These are phyloP conservation scores for Penicillium griseofulvum DNA, from an alignment of 2,329 filamentous ascomycete species.

Conservation along the genomic window DNA sequence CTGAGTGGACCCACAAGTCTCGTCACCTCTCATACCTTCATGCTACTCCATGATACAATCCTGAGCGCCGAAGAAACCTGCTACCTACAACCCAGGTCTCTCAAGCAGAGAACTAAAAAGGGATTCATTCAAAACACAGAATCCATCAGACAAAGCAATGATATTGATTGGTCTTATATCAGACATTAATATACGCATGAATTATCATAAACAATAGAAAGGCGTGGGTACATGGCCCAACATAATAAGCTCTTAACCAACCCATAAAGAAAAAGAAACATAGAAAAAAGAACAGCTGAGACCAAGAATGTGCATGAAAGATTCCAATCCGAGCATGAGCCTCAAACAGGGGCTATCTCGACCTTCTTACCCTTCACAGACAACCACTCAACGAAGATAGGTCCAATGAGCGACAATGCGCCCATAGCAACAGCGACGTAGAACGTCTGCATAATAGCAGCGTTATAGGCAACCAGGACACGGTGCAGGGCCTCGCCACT, in stretches of 20 bases:
- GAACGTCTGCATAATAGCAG: slow-evolving; percentile 38
- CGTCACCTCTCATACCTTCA: background rate
- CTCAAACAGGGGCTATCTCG: slow-evolving; percentile 19
- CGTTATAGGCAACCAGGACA: slow-evolving; percentile 39
- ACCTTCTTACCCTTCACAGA: slow-evolving; percentile 40
- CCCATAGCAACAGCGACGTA: slow-evolving; percentile 41
- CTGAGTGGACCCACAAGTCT: background rate
- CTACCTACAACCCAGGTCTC: background rate
- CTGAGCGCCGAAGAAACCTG: background rate
- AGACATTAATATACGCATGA: background rate
- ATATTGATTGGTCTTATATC: background rate
- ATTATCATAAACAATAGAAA: slow-evolving; percentile 1
- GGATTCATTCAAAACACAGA: background rate
- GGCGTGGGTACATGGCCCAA: slow-evolving; percentile 3
- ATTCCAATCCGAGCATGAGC: background rate
- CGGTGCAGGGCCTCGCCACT: slow-evolving; percentile 23
- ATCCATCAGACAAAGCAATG: background rate
- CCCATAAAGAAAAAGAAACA: background rate
- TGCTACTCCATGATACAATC: background rate
- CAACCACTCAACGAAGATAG: slow-evolving; percentile 41
- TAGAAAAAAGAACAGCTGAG: background rate
- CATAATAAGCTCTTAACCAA: background rate
- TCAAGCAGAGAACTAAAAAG: background rate
- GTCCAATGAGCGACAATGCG: slow-evolving; percentile 33
- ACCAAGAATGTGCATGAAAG: slow-evolving; percentile 18